These are phyloP conservation scores for Chytriomyces confervae DNA, from an alignment of 192 early-diverging fungal genomes.

Conservation along the genomic window DNA sequence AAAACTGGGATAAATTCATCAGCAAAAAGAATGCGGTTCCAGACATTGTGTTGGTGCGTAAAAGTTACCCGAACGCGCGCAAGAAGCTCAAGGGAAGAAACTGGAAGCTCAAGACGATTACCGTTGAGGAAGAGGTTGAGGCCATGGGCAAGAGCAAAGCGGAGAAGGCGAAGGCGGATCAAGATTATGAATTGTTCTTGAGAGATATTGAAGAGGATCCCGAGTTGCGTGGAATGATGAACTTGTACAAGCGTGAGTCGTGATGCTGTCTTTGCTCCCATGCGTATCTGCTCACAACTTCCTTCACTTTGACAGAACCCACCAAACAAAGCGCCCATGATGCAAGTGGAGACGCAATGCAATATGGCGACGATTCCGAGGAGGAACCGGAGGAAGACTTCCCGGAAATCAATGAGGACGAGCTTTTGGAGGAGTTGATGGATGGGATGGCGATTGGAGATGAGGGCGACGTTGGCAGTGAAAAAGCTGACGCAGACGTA, in stretches of 20 bases:
- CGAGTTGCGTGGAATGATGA: conserved; percentile 91
- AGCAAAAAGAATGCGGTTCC: conserved; percentile 66
- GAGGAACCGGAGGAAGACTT: conserved; percentile 83
- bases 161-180: conserved; percentile 73
- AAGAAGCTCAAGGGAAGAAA: conserved; percentile 83
- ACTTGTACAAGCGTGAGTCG: conserved; percentile 83
- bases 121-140: conserved; percentile 85
- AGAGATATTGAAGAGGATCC: conserved; percentile 98
- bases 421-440: conserved; percentile 89
- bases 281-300: neutral
- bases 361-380: conserved; percentile 65
- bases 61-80: conserved; percentile 86
- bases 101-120: conserved; percentile 90
- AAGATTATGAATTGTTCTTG: conserved; percentile 95
- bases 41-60: conserved; percentile 91
- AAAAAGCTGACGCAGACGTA: neutral
- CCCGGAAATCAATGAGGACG: conserved; percentile 91
- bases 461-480: conserved; percentile 24
- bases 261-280: neutral
- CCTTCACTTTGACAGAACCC: neutral
- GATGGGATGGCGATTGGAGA: conserved; percentile 68
- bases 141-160: conserved; percentile 72
- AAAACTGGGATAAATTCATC: conserved; percentile 69
- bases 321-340: neutral
- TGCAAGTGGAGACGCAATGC: conserved; percentile 51